Percentiles rank a stretch among this genome's conserved stretches.
Evolutionary conservation across 495 filamentous ascomycete genomes (phyloP).

Genomic region (Ramalina intermedia): DNA sequence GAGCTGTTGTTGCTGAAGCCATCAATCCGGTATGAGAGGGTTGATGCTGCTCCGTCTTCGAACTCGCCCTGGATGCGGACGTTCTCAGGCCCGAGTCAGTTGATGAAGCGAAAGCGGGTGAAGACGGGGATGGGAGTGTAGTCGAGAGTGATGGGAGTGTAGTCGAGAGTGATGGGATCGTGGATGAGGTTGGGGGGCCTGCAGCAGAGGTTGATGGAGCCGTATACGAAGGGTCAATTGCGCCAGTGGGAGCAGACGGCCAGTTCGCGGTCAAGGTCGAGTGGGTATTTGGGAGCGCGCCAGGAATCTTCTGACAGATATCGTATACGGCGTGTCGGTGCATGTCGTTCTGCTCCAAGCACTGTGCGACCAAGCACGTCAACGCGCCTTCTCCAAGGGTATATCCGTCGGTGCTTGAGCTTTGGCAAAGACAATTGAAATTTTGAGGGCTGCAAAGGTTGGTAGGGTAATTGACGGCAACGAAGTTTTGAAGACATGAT

Average conservation of each 20-base stretch:
- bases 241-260: neutral
- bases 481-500: constrained; percentile 46
- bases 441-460: constrained; percentile 33
- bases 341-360: constrained; percentile 9
- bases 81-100: neutral
- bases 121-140: neutral
- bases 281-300: constrained; percentile 12
- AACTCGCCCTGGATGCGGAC: neutral
- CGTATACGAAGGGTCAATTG: too few species aligned
- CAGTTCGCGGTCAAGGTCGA: constrained; percentile 9
- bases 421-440: constrained; percentile 48
- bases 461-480: constrained; percentile 40
- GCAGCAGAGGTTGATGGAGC: neutral
- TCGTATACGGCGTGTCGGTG: constrained; percentile 4
- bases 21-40: neutral
- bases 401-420: constrained; percentile 43
- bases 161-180: neutral
- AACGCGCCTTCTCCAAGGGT: constrained; percentile 57
- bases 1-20: constrained; percentile 2
- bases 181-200: neutral
- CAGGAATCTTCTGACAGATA: constrained; percentile 4
- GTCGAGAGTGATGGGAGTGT: neutral
- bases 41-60: neutral
- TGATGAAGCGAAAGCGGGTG: constrained; percentile 1
- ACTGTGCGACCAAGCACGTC: constrained; percentile 41